Conservation (phyloP, 2,329 filamentous ascomycete species). For the Aspergillus jensenii region DNA sequence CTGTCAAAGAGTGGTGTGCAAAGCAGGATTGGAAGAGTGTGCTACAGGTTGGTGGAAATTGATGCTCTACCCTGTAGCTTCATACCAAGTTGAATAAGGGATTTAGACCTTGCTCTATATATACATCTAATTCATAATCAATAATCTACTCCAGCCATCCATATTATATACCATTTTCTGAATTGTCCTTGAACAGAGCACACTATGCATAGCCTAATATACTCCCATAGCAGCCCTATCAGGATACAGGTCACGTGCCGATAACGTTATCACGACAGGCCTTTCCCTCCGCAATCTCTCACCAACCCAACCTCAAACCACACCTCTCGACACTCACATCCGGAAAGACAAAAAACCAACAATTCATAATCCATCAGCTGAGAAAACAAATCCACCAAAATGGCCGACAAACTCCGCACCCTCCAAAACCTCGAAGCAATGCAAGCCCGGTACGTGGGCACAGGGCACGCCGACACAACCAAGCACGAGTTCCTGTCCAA, state of each 20-base stretch:
- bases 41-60: not conserved
- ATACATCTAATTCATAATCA: no score
- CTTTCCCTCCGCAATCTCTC: no score
- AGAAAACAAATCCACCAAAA: slow-evolving; percentile 23
- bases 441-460: slow-evolving; percentile 93
- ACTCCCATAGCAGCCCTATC: no score
- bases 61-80: not conserved
- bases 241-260: no score
- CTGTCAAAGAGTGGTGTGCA: slow-evolving; percentile 5
- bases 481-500: slow-evolving; percentile 98
- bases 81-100: not conserved
- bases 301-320: no score
- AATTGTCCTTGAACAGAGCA: no score
- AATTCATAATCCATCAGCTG: no score
- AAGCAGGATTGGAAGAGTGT: slow-evolving; percentile 8
- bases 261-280: no score
- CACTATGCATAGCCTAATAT: no score
- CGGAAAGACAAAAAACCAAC: not conserved
- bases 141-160: no score
- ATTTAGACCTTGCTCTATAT: no score
- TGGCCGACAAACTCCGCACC: slow-evolving; percentile 96
- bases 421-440: slow-evolving; percentile 97
- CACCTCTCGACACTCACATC: no score
- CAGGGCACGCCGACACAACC: slow-evolving; percentile 92
- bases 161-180: not conserved